Percentiles rank a stretch among this genome's conserved stretches.
Evolutionary conservation across 83 land plant species (phyloP).

Genomic region (Diphasiastrum complanatum): DNA sequence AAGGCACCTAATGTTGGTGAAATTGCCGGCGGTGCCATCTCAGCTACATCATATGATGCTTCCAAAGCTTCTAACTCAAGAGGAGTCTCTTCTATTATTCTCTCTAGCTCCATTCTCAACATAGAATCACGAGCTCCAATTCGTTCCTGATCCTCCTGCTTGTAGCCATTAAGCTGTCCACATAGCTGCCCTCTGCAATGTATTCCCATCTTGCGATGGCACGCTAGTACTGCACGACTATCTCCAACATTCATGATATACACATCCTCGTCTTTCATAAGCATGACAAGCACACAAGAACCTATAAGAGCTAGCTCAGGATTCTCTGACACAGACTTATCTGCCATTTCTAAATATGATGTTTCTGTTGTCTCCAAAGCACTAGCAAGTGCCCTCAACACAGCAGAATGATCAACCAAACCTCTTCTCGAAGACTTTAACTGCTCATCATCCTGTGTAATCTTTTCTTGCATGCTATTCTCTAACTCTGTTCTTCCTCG

Average conservation of each 20-base stretch:
- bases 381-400: slow-evolving; percentile 65
- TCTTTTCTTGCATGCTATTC: slow-evolving; percentile 3
- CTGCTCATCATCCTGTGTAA: neutral
- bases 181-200: slow-evolving; percentile 15
- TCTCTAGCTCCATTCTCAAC: slow-evolving; percentile 26
- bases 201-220: slow-evolving; percentile 47
- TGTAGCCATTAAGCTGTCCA: neutral
- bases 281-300: slow-evolving; percentile 94
- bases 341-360: slow-evolving; percentile 70
- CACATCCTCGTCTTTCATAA: slow-evolving; percentile 98
- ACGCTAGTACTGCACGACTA: slow-evolving; percentile 79
- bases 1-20: slow-evolving; percentile 41
- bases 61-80: slow-evolving; percentile 33
- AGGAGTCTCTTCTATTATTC: slow-evolving; percentile 46
- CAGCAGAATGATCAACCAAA: slow-evolving; percentile 48
- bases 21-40: slow-evolving; percentile 26
- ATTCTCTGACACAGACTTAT: slow-evolving; percentile 65
- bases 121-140: slow-evolving; percentile 10
- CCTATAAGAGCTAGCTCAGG: slow-evolving; percentile 94
- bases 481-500: neutral
- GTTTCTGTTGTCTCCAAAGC: slow-evolving; percentile 82
- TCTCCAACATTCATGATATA: slow-evolving; percentile 97
- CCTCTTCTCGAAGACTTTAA: slow-evolving; percentile 6
- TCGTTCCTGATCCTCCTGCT: slow-evolving; percentile 53
- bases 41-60: slow-evolving; percentile 23